Evolutionary conservation across 1,139 yeast species (phyloP).

Genomic region (Debaryomyces singareniensis): DNA sequence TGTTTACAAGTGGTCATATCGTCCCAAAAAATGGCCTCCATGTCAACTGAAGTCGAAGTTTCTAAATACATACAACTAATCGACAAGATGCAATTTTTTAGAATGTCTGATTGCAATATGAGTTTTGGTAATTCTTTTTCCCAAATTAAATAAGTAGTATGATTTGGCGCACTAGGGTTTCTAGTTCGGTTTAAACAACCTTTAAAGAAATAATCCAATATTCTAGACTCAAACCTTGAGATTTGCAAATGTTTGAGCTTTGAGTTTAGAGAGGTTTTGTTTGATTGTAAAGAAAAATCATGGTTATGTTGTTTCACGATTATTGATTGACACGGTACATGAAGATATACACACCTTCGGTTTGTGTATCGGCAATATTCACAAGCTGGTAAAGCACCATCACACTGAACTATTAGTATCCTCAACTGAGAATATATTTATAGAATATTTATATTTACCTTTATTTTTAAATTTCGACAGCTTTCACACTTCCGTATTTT

Average conservation of each 20-base stretch:
- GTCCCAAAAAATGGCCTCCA: neutral
- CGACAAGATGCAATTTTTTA: neutral
- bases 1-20: neutral
- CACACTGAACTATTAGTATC: slow-evolving; percentile 16
- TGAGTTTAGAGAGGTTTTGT: slow-evolving; percentile 5
- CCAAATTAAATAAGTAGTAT: too few species aligned
- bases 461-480: slow-evolving; percentile 24
- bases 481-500: slow-evolving; percentile 29
- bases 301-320: slow-evolving; percentile 1
- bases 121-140: neutral
- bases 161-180: too few species aligned
- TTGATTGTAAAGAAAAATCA: slow-evolving; percentile 3
- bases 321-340: neutral
- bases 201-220: slow-evolving; percentile 23
- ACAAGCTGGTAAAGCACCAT: slow-evolving; percentile 29
- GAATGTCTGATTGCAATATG: neutral
- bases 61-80: neutral
- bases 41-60: neutral
- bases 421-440: neutral
- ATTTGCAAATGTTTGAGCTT: slow-evolving; percentile 16
- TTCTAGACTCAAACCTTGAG: slow-evolving; percentile 23
- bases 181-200: slow-evolving; percentile 10
- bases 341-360: slow-evolving; percentile 23
- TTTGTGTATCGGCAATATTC: slow-evolving; percentile 32
- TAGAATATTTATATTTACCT: slow-evolving; percentile 11